Evolutionary conservation across 2,329 filamentous ascomycete genomes (phyloP).

Genomic region (Aspergillus pseudoglaucus): DNA sequence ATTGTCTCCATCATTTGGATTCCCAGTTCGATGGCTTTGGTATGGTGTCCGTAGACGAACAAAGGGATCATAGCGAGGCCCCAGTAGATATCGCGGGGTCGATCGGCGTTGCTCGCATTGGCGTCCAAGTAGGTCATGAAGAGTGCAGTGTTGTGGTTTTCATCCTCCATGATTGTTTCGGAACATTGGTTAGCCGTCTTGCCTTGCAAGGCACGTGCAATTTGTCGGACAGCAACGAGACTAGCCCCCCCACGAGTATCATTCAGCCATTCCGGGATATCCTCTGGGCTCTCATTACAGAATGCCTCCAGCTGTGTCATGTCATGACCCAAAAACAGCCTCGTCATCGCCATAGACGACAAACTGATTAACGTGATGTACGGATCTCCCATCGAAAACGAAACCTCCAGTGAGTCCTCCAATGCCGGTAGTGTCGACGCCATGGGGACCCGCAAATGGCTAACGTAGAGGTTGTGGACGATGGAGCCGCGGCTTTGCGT

Average conservation of each 20-base stretch:
- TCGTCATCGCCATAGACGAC: conserved; percentile 52
- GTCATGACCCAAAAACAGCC: conserved; percentile 53
- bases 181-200: conserved; percentile 49
- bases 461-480: conserved; percentile 54
- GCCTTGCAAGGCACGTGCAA: conserved; percentile 53
- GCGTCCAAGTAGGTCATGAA: conserved; percentile 45
- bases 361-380: conserved; percentile 54
- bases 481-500: conserved; percentile 52
- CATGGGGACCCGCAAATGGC: conserved; percentile 52
- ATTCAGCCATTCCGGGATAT: conserved; percentile 50
- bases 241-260: conserved; percentile 55
- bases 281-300: conserved; percentile 51
- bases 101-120: conserved; percentile 43
- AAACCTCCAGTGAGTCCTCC: conserved; percentile 50
- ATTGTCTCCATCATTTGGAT: conserved; percentile 35
- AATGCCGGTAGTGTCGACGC: conserved; percentile 47
- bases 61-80: conserved; percentile 43
- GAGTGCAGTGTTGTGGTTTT: conserved; percentile 44
- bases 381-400: conserved; percentile 52
- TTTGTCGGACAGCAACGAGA: conserved; percentile 51
- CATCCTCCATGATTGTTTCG: conserved; percentile 48
- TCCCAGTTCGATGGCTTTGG: conserved; percentile 39
- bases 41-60: conserved; percentile 42
- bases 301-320: conserved; percentile 53
- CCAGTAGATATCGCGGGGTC: conserved; percentile 51